These are phyloP conservation scores for Reticulascus tulasneorum DNA, from an alignment of 2,329 filamentous ascomycete genomes.

Conservation along the genomic window DNA sequence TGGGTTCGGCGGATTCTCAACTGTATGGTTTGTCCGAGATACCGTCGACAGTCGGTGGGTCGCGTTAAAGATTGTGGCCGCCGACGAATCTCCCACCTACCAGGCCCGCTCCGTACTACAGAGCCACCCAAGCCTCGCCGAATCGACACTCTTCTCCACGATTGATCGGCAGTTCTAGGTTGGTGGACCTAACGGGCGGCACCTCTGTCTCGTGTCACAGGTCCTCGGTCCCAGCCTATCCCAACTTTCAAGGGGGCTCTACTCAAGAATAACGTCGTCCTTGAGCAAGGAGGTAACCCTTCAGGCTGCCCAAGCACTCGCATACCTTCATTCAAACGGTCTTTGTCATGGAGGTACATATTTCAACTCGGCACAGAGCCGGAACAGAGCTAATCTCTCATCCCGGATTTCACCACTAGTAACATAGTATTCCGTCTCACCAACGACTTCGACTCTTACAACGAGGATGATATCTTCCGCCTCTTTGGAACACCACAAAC, in stretches of 20 bases:
- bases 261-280: slow-evolving; percentile 11
- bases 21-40: slow-evolving; percentile 26
- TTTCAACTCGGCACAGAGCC: too few relatives aligned
- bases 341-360: slow-evolving; percentile 18
- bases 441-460: slow-evolving; percentile 8
- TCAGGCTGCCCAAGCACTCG: slow-evolving; percentile 14
- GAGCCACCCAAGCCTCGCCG: too few relatives aligned
- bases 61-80: too few relatives aligned
- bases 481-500: slow-evolving; percentile 9
- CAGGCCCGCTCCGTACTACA: neutral
- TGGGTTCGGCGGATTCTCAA: slow-evolving; percentile 28
- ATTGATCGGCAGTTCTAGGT: too few relatives aligned
- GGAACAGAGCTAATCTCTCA: too few relatives aligned
- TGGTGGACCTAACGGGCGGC: too few relatives aligned
- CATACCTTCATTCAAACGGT: slow-evolving; percentile 15
- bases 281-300: slow-evolving; percentile 5
- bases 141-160: too few relatives aligned
- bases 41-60: slow-evolving; percentile 3
- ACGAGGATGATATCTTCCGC: slow-evolving; percentile 6
- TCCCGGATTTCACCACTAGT: too few relatives aligned
- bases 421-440: too few relatives aligned
- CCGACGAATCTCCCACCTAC: neutral
- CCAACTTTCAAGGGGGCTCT: slow-evolving; percentile 10
- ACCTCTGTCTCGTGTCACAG: slow-evolving; percentile 8
- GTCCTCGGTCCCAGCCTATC: slow-evolving; percentile 10